phyloP scores from a whole-genome alignment of 441 rosid species.

The Populus hybrid region DNA sequence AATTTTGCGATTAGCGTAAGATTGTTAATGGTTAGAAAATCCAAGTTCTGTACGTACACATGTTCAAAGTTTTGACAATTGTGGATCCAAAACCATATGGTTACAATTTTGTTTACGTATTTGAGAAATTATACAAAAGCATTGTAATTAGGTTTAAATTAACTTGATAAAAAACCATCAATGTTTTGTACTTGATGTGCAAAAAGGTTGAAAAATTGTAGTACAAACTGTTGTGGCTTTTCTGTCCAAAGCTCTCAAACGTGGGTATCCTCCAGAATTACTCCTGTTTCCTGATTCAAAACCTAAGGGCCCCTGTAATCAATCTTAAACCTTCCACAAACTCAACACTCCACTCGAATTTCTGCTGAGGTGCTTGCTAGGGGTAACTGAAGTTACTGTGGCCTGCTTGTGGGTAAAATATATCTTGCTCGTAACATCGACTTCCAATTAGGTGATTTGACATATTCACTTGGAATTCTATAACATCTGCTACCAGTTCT shows the following conservation, averaged over 20 bases:
- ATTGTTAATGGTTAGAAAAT: slow-evolving; percentile 8
- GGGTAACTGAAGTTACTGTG: neutral
- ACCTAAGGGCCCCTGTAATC: neutral
- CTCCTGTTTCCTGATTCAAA: neutral
- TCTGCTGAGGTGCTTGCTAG: neutral
- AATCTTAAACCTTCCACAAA: neutral
- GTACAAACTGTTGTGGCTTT: neutral
- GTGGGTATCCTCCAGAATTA: neutral
- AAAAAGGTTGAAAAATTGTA: neutral
- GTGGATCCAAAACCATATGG: neutral
- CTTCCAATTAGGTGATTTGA: neutral
- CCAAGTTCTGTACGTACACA: neutral
- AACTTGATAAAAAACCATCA: neutral
- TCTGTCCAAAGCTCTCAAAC: neutral
- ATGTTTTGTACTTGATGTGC: neutral
- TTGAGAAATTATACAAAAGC: slow-evolving; percentile 1
- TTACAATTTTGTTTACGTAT: neutral
- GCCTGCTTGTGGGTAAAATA: neutral
- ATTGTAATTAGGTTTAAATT: neutral
- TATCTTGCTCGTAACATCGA: neutral
- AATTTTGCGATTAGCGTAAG: neutral
- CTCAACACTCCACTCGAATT: neutral
- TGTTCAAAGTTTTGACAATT: neutral
- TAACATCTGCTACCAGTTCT: neutral
- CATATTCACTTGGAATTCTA: neutral